Evolutionary conservation across 345 rosid genomes (phyloP), one percentile per base, ranked within the genome.

Genomic region (Eucalyptus cloeziana): DNA sequence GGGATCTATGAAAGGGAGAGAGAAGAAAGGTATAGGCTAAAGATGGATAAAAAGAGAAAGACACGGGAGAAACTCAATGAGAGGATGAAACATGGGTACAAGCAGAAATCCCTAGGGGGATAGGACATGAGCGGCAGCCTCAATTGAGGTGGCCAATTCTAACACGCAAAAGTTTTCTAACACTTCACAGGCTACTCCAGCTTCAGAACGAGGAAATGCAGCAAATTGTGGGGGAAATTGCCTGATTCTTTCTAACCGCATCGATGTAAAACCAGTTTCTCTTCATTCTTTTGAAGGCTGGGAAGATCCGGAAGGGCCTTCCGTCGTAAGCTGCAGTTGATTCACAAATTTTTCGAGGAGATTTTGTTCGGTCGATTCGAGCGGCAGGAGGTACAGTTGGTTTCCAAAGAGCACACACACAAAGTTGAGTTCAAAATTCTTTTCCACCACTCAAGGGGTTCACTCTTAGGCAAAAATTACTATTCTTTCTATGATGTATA

Each of bases 1-100:
- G 99, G 99, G 89, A 91, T 97, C 69, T 97, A 98, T 43, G 99
- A 98, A 64, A 94, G 98, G 89, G 99, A 98, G 91, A 96, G 99
- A 71, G 99, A 96, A 93, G 96, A 95, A 91, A 95, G 97, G 90
- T 98, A 98, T 56, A 89, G 99, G 89, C 85, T 91, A 88, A 98
- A 98, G 93, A 98, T 98, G 99, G 98, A 98, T 85, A 98, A 97
- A 93, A 98, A 98, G 93, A 94, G 98, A 92, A 98, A 96, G 92
- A 94, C 92, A 3, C 94, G 92, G 88, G 98, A 96, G 92, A 97
- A 95, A 91, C 92, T 95, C 47, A 89, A 89, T 10, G 97, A 95
- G 85, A 94, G 99, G 90, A 89, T 93, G 89, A 95, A 92, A 89
- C 87, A 92, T 13, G 99, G 99, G 67, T 96, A 98, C 90, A 94